Evolutionary conservation across 1,284 basidiomycete species (phyloP).

Genomic region (Ceratobasidium sp.): DNA sequence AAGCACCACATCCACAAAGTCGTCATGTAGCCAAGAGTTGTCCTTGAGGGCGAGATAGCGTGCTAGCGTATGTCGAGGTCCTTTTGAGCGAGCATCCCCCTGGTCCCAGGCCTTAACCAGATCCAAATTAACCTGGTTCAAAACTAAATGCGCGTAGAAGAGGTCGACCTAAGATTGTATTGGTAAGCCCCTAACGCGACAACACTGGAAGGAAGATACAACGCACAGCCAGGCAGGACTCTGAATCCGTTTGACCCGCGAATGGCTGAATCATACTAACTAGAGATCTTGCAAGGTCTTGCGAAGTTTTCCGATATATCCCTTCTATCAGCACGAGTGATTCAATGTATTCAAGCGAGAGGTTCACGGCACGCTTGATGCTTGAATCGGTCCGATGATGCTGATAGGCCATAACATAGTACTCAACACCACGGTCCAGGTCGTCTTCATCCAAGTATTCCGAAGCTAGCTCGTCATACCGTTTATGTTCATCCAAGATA

Average conservation of each 20-base stretch:
- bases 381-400: background rate
- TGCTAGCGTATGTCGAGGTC: background rate
- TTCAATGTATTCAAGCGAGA: conserved; percentile 11
- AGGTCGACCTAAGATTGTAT: conserved; percentile 10
- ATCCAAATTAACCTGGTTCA: conserved; percentile 1
- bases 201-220: background rate
- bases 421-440: conserved; percentile 14
- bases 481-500: conserved; percentile 14
- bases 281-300: conserved; percentile 18
- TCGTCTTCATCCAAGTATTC: conserved; percentile 21
- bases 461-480: conserved; percentile 26
- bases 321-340: conserved; percentile 24
- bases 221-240: conserved; percentile 9
- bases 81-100: no score
- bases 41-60: conserved; percentile 15
- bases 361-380: background rate
- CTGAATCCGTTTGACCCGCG: background rate
- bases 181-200: background rate
- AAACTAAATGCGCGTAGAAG: background rate
- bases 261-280: conserved; percentile 7
- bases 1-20: conserved; percentile 4
- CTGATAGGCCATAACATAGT: conserved; percentile 5
- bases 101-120: background rate
- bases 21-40: conserved; percentile 4
- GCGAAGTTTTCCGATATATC: conserved; percentile 6